Conservation (phyloP, 495 filamentous ascomycete genomes). For the Trichocladium uniseriatum region DNA sequence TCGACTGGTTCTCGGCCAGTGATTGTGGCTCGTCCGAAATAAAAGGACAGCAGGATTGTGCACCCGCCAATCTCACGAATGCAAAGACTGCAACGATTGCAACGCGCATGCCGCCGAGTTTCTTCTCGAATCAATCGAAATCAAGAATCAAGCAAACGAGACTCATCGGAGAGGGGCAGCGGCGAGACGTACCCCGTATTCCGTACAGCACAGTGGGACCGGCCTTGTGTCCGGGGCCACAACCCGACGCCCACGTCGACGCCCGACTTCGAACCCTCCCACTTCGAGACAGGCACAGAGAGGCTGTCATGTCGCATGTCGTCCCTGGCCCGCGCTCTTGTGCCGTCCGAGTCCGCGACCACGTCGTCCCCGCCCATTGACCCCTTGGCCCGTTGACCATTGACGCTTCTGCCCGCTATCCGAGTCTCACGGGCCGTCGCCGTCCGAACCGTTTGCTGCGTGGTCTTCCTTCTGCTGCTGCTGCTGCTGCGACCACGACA, state of each 20-base stretch:
- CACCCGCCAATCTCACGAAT: conserved; percentile 23
- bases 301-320: conserved; percentile 9
- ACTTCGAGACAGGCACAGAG: neutral
- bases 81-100: conserved; percentile 7
- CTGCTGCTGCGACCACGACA: conserved; percentile 15
- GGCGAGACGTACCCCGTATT: no score
- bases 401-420: conserved; percentile 1
- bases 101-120: neutral
- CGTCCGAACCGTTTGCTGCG: neutral
- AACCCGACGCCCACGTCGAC: conserved; percentile 21
- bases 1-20: conserved; percentile 13
- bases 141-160: neutral
- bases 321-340: conserved; percentile 4
- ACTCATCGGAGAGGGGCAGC: no score
- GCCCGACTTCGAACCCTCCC: conserved; percentile 1
- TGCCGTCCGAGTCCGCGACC: conserved; percentile 10
- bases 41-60: conserved; percentile 15
- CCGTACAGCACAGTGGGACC: no score
- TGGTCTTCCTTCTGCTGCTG: neutral
- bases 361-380: conserved; percentile 7
- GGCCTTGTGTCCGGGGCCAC: neutral
- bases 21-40: conserved; percentile 4
- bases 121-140: neutral
- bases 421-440: conserved; percentile 1
- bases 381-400: neutral